A percentile compares a stretch with the other conserved stretches of the same genome.
phyloP scores from a whole-genome alignment of 164 flowering plant genomes.

The Vitis amurensis region DNA sequence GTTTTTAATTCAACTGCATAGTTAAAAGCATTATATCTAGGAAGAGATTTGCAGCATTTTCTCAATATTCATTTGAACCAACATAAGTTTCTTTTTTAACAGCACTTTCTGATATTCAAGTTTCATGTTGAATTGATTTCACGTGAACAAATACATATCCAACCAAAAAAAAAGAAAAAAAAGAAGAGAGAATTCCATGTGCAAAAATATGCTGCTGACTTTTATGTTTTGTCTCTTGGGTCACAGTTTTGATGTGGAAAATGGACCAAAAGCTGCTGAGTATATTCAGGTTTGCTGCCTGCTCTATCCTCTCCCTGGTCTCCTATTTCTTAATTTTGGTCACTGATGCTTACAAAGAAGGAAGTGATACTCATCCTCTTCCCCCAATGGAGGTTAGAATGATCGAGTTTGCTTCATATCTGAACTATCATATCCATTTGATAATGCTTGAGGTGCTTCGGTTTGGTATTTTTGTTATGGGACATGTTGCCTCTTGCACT shows the following conservation, averaged over 20 bases:
- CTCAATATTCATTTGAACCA: no score
- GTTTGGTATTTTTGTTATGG: neutral
- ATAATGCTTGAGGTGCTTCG: neutral
- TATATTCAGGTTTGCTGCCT: conserved; percentile 66
- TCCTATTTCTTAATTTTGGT: neutral
- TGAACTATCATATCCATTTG: neutral
- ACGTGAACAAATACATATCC: no score
- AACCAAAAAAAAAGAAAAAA: no score
- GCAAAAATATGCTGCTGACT: no score
- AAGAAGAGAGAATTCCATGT: no score
- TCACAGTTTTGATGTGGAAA: conserved; percentile 79
- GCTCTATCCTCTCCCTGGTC: neutral
- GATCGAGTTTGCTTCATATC: neutral
- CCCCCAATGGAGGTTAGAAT: neutral
- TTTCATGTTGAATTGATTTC: no score
- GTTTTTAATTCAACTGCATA: no score
- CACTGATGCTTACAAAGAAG: neutral
- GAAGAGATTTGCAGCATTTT: no score
- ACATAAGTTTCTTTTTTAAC: no score
- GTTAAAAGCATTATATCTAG: no score
- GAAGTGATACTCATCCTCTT: neutral
- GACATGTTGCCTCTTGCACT: neutral
- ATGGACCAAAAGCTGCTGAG: conserved; percentile 96
- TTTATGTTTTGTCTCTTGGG: conserved; percentile 6
- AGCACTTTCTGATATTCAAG: no score